Conservation (phyloP, 495 filamentous ascomycete genomes). For the Hypoxylon trugodes region DNA sequence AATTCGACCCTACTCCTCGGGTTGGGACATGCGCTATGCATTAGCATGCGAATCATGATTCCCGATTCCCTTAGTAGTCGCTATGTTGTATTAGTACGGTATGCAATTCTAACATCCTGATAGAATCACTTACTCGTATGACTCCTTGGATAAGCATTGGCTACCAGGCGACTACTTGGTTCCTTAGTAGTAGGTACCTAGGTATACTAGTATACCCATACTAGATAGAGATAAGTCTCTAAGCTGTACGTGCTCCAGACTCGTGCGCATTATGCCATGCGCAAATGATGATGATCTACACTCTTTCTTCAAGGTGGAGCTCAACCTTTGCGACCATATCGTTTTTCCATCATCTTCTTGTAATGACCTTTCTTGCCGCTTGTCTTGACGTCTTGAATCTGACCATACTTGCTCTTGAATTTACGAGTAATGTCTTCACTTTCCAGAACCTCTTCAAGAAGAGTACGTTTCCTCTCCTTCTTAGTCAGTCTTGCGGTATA, state of each 20-base stretch:
- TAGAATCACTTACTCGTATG: slow-evolving; percentile 7
- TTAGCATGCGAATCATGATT: not conserved
- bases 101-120: not conserved
- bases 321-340: slow-evolving; percentile 42
- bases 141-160: not conserved
- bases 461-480: slow-evolving; percentile 86
- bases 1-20: not conserved
- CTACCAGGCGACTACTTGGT: not conserved
- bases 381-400: slow-evolving; percentile 42
- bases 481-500: slow-evolving; percentile 79
- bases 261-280: not conserved
- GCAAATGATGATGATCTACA: not conserved
- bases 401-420: slow-evolving; percentile 47
- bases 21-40: not conserved
- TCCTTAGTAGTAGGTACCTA: too few species aligned
- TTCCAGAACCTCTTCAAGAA: slow-evolving; percentile 87
- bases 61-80: not conserved
- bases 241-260: not conserved
- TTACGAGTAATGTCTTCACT: slow-evolving; percentile 54
- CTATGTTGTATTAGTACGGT: slow-evolving; percentile 1
- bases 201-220: too few species aligned
- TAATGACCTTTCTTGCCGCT: slow-evolving; percentile 46
- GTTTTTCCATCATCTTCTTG: slow-evolving; percentile 45
- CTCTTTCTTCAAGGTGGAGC: not conserved
- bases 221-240: not conserved